Conservation (phyloP, 345 rosid genomes). For the Pistacia vera region DNA sequence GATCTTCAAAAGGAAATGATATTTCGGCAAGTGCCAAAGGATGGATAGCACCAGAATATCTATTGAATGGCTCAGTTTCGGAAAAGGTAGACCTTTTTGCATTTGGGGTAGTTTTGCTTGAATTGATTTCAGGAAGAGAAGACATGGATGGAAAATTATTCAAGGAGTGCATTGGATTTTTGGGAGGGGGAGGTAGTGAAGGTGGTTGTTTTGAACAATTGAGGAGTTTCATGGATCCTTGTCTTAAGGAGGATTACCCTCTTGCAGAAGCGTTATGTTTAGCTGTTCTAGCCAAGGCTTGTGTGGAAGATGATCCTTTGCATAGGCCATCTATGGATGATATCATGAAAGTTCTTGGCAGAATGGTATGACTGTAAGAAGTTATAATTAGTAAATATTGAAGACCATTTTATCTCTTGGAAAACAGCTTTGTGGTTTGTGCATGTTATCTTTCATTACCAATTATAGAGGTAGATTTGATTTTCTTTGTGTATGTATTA, state of each 20-base stretch:
- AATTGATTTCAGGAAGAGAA: conserved; percentile 45
- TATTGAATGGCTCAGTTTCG: conserved; percentile 23
- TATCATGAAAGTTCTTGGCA: conserved; percentile 54
- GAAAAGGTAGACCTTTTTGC: conserved; percentile 50
- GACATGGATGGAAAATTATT: conserved; percentile 28
- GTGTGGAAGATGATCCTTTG: conserved; percentile 57
- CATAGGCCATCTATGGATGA: conserved; percentile 60
- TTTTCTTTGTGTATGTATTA: too few relatives aligned
- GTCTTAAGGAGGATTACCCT: conserved; percentile 44
- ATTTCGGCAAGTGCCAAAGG: background rate
- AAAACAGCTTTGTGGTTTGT: too few relatives aligned
- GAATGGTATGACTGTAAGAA: conserved; percentile 35
- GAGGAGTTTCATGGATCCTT: conserved; percentile 57
- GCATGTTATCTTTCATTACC: too few relatives aligned
- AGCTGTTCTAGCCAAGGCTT: conserved; percentile 60
- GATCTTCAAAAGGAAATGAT: conserved; percentile 18
- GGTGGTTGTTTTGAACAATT: conserved; percentile 62
- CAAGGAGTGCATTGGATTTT: conserved; percentile 45
- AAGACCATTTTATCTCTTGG: too few relatives aligned
- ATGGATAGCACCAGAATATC: conserved; percentile 36
- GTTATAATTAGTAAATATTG: too few relatives aligned
- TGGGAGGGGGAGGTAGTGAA: conserved; percentile 41
- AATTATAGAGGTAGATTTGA: too few relatives aligned
- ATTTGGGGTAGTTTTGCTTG: conserved; percentile 57
- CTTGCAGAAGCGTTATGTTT: conserved; percentile 59